Conservation (phyloP, 2,329 filamentous ascomycete genomes). For the Hypoxylon sp. region DNA sequence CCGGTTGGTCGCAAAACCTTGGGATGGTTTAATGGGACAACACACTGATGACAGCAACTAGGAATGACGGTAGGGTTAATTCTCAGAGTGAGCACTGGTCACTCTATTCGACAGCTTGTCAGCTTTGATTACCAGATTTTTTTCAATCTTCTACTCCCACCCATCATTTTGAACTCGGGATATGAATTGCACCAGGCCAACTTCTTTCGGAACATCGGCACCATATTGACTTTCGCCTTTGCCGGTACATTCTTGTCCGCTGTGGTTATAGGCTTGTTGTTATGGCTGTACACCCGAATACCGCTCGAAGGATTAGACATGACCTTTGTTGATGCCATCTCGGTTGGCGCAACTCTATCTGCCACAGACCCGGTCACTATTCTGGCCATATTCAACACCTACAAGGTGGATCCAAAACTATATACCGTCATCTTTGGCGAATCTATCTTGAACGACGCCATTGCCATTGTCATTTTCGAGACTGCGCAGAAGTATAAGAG, state of each 20-base stretch:
- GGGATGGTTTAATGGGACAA: conserved; percentile 15
- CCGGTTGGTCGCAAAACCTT: conserved; percentile 68
- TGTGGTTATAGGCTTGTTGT: conserved; percentile 89
- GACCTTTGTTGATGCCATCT: conserved; percentile 95
- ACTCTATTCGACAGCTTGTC: conserved; percentile 89
- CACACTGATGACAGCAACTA: conserved; percentile 56
- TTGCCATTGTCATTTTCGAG: conserved; percentile 98
- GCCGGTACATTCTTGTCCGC: conserved; percentile 97
- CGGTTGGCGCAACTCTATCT: conserved; percentile 94
- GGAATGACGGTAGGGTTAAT: conserved; percentile 96
- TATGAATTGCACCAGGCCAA: conserved; percentile 99
- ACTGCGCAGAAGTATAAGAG: conserved; percentile 94
- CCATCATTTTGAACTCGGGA: conserved; percentile 96
- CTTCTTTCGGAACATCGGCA: conserved; percentile 98
- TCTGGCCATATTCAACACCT: conserved; percentile 97
- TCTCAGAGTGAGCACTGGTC: conserved; percentile 83
- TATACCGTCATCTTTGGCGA: conserved; percentile 99
- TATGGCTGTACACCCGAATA: conserved; percentile 90
- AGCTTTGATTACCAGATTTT: conserved; percentile 99
- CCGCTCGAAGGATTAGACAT: conserved; percentile 89
- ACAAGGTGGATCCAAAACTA: conserved; percentile 98
- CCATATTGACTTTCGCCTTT: conserved; percentile 97
- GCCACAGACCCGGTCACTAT: conserved; percentile 98
- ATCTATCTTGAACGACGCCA: conserved; percentile 97
- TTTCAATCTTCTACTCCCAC: conserved; percentile 98